These are phyloP conservation scores for Zygosaccharomyces siamensis DNA, from an alignment of 805 yeast species.

Conservation along the genomic window DNA sequence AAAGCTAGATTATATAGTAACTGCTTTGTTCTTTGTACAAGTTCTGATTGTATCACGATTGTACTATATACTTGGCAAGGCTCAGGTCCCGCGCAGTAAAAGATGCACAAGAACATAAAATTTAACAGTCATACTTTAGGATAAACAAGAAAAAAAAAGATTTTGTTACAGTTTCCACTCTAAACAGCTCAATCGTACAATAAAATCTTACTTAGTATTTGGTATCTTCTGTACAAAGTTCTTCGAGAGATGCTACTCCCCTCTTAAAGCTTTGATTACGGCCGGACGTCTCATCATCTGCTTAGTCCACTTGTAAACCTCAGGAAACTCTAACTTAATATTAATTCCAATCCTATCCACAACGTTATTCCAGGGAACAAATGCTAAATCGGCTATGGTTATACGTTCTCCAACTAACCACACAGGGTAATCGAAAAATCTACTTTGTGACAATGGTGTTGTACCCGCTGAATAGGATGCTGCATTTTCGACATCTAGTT, in stretches of 20 bases:
- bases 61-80: background rate
- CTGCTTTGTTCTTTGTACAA: background rate
- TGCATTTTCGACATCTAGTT: slow-evolving; percentile 79
- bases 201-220: background rate
- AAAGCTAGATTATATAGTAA: background rate
- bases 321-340: slow-evolving; percentile 83
- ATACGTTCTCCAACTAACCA: slow-evolving; percentile 88
- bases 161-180: background rate
- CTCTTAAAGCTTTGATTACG: slow-evolving; percentile 79
- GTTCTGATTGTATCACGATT: background rate
- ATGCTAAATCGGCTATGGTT: slow-evolving; percentile 84
- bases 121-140: background rate
- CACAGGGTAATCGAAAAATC: slow-evolving; percentile 87
- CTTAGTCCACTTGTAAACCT: slow-evolving; percentile 93
- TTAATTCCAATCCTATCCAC: slow-evolving; percentile 90
- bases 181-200: background rate
- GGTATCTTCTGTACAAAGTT: background rate
- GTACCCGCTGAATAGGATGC: slow-evolving; percentile 85
- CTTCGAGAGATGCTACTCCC: slow-evolving; percentile 39
- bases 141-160: background rate
- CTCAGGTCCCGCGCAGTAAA: background rate
- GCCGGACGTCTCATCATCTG: slow-evolving; percentile 95
- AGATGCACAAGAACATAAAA: background rate
- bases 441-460: slow-evolving; percentile 76
- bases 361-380: slow-evolving; percentile 96